phyloP scores from a whole-genome alignment of 139 green algal genomes.

The Helicosporidium sp. region DNA sequence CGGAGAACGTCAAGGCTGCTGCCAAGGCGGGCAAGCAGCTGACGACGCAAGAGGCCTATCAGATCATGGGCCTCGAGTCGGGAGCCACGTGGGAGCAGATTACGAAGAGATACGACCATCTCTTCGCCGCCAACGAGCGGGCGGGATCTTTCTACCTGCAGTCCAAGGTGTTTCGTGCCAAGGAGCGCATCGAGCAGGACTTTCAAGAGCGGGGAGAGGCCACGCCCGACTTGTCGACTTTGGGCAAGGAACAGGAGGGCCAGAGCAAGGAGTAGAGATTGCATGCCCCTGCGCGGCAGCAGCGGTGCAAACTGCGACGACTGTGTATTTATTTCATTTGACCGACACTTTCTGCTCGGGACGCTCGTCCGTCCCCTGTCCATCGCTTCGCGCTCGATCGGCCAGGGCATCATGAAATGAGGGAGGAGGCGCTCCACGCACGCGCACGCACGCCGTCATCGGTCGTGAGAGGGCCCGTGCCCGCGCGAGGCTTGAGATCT shows the following conservation, averaged over 20 bases:
- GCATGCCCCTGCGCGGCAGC: neutral
- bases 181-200: slow-evolving; percentile 20
- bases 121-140: slow-evolving; percentile 70
- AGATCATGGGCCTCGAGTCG: slow-evolving; percentile 47
- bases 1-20: slow-evolving; percentile 34
- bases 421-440: too few relatives aligned
- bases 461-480: too few relatives aligned
- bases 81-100: slow-evolving; percentile 48
- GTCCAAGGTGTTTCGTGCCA: slow-evolving; percentile 53
- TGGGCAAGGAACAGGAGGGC: slow-evolving; percentile 1
- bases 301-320: neutral
- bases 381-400: too few relatives aligned
- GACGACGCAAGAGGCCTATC: slow-evolving; percentile 47
- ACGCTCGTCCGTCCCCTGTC: neutral
- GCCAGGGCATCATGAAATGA: too few relatives aligned
- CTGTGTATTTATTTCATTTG: too few relatives aligned
- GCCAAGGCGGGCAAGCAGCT: slow-evolving; percentile 23
- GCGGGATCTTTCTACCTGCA: slow-evolving; percentile 75
- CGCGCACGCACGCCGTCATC: too few relatives aligned
- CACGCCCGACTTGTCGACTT: neutral
- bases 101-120: slow-evolving; percentile 59
- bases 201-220: slow-evolving; percentile 10
- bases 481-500: too few relatives aligned
- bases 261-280: neutral
- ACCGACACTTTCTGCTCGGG: neutral